Base-by-base conservation (phyloP, 1,284 basidiomycete species). In the Cutaneotrichosporon sp. region DNA sequence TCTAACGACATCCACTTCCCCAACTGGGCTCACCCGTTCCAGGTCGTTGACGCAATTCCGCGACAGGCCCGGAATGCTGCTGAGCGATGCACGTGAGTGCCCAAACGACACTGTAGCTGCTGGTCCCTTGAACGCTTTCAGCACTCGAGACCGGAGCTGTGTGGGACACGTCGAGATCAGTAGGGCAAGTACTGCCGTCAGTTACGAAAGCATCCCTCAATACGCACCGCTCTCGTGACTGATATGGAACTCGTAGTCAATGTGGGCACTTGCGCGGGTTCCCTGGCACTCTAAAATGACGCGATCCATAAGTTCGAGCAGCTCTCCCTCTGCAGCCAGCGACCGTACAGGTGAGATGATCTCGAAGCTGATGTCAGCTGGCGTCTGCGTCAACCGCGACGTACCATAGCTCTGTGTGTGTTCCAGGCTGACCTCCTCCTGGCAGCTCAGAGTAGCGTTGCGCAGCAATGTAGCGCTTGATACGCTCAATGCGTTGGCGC, bases 391-490 rank as follows among this genome's bases (percentile, higher is more conserved):
- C 5, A n/a, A n/a, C 24, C 2, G n/a, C n/a, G 16, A n/a, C 43
- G 59, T 45, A 72, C 67, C 66, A 72, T n/a, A 73, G 43, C 49
- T 74, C 71, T 2, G 66, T 68, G 8, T 61, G 57, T 0, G 65
- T 57, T 5, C 54, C 54, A 0, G 75, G 75, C 47, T 76, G 75
- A 0, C 74, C 70, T 9, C 71, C 75, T 8, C 68, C 55, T 1
- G 64, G 56, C 10, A 65, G 56, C 31, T 73, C 67, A 0, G 60
- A 45, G 49, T 84, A 91, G 10, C 84, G 82, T 55, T 85, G 81
- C 27, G 84, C 80, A 29, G 94, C 84, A 71, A 91, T 87, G 74
- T 87, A 96, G 16, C 92, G 81, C 74, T 97, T 97, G 71, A 96
- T 90, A 35, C 93, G 79, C 61, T 82, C 82, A 45, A 83, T 81